Evolutionary conservation across 345 rosid species (phyloP), one percentile per base, ranked within the genome.

Genomic region (Camelina laxa): DNA sequence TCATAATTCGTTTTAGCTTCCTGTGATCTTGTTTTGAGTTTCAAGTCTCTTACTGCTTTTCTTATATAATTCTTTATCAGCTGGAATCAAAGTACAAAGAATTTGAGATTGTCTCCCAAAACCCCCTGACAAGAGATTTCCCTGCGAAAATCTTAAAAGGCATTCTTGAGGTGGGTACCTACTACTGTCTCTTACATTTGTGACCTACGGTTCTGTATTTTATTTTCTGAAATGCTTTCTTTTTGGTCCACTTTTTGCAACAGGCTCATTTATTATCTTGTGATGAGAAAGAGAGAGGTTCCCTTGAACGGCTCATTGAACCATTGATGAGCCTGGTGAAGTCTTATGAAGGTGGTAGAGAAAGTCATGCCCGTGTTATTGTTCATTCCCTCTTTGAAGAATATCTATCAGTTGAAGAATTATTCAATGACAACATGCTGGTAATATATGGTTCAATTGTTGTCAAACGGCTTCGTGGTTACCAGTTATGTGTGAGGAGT

Each of bases 281-380:
- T 75, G 78, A 90, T 35, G 96, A 87, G 47, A 92, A 89, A 78
- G 99, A 92, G 78, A 89, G 82, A 60, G 92, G 85, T 60, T 82
- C 97, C 45, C 91, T 80, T 75, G 97, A 92, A 85, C 88, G 99
- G 89, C 97, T 95, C 80, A 73, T 95, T 64, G 97, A 95, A 82
- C 99, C 99, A 72, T 74, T 92, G 80, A 75, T 87, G 93, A 87
- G 88, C 79, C 88, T 95, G 61, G 97, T 88, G 35, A 95, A 90
- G 81, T 95, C 97, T n/a, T 92, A 92, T 62, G 97, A 95, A 75
- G 99, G 97, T 79, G 99, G 99, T 65, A 85, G 97, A 81, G 97
- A 95, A 79, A 86, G 96, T 65, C 97, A 95, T 84, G 99, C 97
- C 80, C 86, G 96, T 57, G 68, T 85, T 59, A 95, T 92, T 69